phyloP scores from a whole-genome alignment of 257 asterid genomes.

The Primulina tabacum region DNA sequence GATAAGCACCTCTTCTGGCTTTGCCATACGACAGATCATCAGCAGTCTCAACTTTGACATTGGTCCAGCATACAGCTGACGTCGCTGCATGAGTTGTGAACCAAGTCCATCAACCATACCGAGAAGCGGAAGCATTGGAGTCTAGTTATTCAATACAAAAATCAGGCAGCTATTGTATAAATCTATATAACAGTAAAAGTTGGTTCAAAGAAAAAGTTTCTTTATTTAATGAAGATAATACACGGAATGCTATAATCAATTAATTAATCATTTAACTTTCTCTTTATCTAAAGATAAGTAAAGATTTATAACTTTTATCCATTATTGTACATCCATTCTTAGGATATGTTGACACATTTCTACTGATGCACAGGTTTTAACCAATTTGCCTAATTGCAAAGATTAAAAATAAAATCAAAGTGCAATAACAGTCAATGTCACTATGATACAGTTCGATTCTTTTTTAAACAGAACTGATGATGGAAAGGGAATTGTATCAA shows the following conservation, averaged over 20 bases:
- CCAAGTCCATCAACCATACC: conserved; percentile 79
- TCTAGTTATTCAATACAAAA: conserved; percentile 43
- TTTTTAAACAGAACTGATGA: not conserved
- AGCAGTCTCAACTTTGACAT: conserved; percentile 90
- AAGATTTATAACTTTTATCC: not conserved
- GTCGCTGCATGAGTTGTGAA: conserved; percentile 74
- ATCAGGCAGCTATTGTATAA: conserved; percentile 20
- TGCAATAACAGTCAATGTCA: not conserved
- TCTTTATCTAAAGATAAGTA: not conserved
- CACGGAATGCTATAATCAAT: not conserved
- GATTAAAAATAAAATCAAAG: no score
- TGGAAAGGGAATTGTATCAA: not conserved
- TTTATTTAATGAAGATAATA: no score
- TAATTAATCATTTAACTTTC: no score
- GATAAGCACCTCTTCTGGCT: conserved; percentile 97
- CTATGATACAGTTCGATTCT: not conserved
- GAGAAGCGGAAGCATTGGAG: conserved; percentile 60
- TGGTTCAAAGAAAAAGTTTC: not conserved
- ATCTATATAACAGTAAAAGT: not conserved
- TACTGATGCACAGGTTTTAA: not conserved
- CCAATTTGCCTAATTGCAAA: no score
- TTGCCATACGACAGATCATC: conserved; percentile 99
- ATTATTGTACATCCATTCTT: not conserved
- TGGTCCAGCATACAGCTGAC: conserved; percentile 81
- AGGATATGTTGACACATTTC: not conserved